Evolutionary conservation across 1,284 basidiomycete species (phyloP).

Genomic region (Cutaneotrichosporon spelunceum): DNA sequence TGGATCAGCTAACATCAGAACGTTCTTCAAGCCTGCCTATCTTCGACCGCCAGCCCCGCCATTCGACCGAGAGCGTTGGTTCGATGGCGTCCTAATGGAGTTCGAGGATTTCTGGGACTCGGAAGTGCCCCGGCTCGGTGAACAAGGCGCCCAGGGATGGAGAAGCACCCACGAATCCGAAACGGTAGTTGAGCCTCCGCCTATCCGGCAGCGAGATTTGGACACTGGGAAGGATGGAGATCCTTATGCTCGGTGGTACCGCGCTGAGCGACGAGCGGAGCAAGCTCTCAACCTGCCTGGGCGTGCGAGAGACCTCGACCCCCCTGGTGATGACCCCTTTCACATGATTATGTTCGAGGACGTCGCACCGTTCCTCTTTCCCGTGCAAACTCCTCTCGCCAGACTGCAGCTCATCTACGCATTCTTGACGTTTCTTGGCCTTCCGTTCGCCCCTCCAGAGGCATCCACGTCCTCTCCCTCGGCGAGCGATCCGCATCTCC

Average conservation of each 20-base stretch:
- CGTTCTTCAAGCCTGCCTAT: conserved; percentile 49
- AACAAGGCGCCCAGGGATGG: conserved; percentile 53
- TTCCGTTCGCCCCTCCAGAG: conserved; percentile 56
- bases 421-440: conserved; percentile 72
- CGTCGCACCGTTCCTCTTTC: conserved; percentile 65
- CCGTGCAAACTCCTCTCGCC: conserved; percentile 57
- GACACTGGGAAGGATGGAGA: conserved; percentile 48
- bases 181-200: background rate
- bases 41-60: conserved; percentile 24
- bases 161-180: conserved; percentile 19
- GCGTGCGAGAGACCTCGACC: conserved; percentile 58
- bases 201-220: conserved; percentile 50
- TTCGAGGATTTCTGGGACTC: conserved; percentile 57
- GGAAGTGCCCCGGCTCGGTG: conserved; percentile 54
- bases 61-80: conserved; percentile 29
- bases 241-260: conserved; percentile 68
- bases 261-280: conserved; percentile 60
- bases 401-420: conserved; percentile 66
- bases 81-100: conserved; percentile 35
- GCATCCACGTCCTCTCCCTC: conserved; percentile 46
- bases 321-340: conserved; percentile 64
- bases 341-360: conserved; percentile 75
- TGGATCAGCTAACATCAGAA: conserved; percentile 29
- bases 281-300: conserved; percentile 55
- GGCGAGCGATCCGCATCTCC: conserved; percentile 50